Evolutionary conservation across 2,329 filamentous ascomycete species (phyloP).

Genomic region (Plectosphaerella cucumerina): DNA sequence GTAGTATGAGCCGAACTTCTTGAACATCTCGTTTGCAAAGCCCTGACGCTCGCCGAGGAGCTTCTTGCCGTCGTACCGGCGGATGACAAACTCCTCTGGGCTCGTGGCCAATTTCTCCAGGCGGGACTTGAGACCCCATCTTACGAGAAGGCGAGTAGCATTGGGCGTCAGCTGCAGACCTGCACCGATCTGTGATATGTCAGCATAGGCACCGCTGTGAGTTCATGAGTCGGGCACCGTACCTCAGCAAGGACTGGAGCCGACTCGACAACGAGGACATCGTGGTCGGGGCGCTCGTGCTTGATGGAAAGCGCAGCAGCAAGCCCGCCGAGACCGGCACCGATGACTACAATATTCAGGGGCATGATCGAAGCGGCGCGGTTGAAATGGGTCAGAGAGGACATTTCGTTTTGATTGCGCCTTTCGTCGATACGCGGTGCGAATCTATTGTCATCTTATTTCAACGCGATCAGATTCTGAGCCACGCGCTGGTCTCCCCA

Average conservation of each 20-base stretch:
- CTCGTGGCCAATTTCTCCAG: slow-evolving; percentile 32
- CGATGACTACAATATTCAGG: slow-evolving; percentile 28
- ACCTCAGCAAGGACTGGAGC: slow-evolving; percentile 34
- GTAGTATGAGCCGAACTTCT: slow-evolving; percentile 54
- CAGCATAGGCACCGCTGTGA: too few relatives aligned
- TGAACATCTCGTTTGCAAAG: slow-evolving; percentile 49
- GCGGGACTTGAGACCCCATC: slow-evolving; percentile 42
- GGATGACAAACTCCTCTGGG: slow-evolving; percentile 45
- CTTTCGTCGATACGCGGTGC: too few relatives aligned
- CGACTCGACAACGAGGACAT: slow-evolving; percentile 35
- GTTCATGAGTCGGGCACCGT: neutral
- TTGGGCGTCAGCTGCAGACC: slow-evolving; percentile 50
- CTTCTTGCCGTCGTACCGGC: slow-evolving; percentile 45
- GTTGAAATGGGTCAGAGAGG: too few relatives aligned
- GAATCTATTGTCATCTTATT: too few relatives aligned
- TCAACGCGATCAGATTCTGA: too few relatives aligned
- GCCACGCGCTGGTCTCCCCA: too few relatives aligned
- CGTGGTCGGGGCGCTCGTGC: slow-evolving; percentile 25
- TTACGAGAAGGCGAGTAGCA: slow-evolving; percentile 41
- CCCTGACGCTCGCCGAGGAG: slow-evolving; percentile 41
- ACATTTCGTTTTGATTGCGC: too few relatives aligned
- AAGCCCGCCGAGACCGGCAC: slow-evolving; percentile 38
- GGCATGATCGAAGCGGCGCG: neutral
- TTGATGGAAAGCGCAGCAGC: slow-evolving; percentile 31
- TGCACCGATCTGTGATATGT: slow-evolving; percentile 37